phyloP scores from a whole-genome alignment of 768 basidiomycete species.

The Tulasnella sp. region DNA sequence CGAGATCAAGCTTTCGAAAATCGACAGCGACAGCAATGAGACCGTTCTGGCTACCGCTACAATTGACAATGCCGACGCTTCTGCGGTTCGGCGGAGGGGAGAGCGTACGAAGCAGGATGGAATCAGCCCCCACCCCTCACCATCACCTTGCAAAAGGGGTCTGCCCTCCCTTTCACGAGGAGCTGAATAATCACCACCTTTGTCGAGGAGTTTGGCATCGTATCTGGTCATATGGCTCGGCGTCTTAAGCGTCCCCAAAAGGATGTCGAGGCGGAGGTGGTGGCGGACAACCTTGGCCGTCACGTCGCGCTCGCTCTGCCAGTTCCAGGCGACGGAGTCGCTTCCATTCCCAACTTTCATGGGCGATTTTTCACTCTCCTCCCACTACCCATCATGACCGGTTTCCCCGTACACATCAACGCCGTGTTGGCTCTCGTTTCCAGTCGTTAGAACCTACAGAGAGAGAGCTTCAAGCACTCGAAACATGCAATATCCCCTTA shows the following conservation, averaged over 20 bases:
- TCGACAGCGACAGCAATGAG: slow-evolving; percentile 35
- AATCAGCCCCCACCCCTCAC: background rate
- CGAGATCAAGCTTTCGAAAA: slow-evolving; percentile 44
- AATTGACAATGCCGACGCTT: background rate
- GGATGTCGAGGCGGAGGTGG: slow-evolving; percentile 34
- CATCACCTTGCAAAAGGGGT: background rate
- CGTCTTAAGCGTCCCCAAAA: background rate
- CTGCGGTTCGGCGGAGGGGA: background rate
- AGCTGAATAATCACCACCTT: slow-evolving; percentile 33
- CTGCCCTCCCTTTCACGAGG: background rate
- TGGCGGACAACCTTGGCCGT: slow-evolving; percentile 45
- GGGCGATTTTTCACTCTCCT: slow-evolving; percentile 52
- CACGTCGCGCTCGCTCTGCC: slow-evolving; percentile 41
- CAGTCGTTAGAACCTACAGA: slow-evolving; percentile 47
- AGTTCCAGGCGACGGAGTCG: slow-evolving; percentile 21
- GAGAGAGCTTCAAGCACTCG: background rate
- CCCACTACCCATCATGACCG: slow-evolving; percentile 48
- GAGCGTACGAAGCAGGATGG: background rate
- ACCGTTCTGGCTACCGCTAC: slow-evolving; percentile 29
- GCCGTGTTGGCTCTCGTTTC: slow-evolving; percentile 48
- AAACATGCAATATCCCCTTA: background rate
- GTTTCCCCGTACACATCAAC: slow-evolving; percentile 49
- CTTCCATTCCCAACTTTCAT: background rate
- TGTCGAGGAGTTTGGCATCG: slow-evolving; percentile 35
- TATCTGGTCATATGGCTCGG: slow-evolving; percentile 26